A percentile compares a stretch with the other conserved stretches of the same genome.
These are phyloP conservation scores for Metarhizium humberi DNA, from an alignment of 2,329 filamentous ascomycete genomes.

Conservation along the genomic window DNA sequence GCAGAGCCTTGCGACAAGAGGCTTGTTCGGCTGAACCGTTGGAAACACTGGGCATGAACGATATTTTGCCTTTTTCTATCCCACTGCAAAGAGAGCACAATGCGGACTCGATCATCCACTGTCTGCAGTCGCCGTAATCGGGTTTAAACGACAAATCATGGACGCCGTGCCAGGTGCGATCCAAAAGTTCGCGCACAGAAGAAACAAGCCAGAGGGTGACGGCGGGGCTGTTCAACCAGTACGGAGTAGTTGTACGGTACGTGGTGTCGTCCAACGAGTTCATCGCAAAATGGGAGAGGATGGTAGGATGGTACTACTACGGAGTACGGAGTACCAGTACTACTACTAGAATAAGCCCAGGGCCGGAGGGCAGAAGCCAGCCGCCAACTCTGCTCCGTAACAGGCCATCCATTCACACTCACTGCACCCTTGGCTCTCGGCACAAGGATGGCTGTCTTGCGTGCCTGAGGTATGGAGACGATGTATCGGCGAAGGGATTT, in stretches of 20 bases:
- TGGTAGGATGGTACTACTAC: too few species aligned
- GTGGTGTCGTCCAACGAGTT: too few species aligned
- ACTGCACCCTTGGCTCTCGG: neutral
- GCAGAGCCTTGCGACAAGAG: neutral
- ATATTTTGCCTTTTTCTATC: neutral
- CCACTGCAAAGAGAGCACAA: neutral
- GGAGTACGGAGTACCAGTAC: too few species aligned
- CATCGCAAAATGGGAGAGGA: too few species aligned
- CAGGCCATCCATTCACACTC: neutral
- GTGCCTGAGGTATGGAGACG: conserved; percentile 1
- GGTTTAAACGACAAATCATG: too few species aligned
- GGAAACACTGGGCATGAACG: neutral
- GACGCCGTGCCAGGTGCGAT: too few species aligned
- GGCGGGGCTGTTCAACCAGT: too few species aligned
- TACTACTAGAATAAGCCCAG: too few species aligned
- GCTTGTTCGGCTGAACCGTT: neutral
- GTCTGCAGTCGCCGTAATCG: too few species aligned
- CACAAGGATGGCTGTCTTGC: neutral
- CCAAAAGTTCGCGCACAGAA: too few species aligned
- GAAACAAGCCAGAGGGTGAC: too few species aligned
- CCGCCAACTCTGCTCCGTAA: neutral
- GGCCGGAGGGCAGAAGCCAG: neutral
- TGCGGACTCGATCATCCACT: neutral
- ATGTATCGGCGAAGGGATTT: neutral
- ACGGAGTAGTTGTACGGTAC: too few species aligned